A percentile compares a stretch with the other conserved stretches of the same genome.
phyloP scores from a whole-genome alignment of 2,329 filamentous ascomycete species.

The Esteya vermicola region DNA sequence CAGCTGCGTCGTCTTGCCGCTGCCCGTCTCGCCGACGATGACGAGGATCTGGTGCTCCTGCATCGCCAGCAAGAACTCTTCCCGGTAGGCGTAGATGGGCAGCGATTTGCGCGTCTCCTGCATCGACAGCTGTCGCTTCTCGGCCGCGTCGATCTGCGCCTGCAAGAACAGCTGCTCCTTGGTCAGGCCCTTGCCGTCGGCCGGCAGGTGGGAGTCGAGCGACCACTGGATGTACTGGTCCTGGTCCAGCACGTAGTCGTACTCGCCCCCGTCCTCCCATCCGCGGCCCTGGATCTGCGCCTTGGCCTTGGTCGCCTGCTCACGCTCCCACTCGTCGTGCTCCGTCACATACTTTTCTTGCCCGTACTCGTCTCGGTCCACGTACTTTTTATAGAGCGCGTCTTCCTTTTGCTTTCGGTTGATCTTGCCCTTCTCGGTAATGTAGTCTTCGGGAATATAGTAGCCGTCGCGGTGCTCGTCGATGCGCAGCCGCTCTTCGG shows the following conservation, averaged over 20 bases:
- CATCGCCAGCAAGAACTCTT: conserved; percentile 78
- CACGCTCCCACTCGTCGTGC: conserved; percentile 89
- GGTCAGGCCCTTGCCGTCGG: conserved; percentile 56
- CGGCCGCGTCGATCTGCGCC: conserved; percentile 73
- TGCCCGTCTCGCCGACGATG: conserved; percentile 88
- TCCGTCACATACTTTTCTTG: conserved; percentile 86
- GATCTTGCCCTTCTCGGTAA: conserved; percentile 83
- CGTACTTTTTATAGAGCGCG: conserved; percentile 77
- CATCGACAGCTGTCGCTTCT: conserved; percentile 76
- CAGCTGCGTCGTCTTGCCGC: conserved; percentile 89
- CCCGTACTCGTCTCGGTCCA: conserved; percentile 75
- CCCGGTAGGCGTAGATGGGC: conserved; percentile 78
- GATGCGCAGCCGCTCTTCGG: conserved; percentile 73
- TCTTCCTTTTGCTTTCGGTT: conserved; percentile 79
- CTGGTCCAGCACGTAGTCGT: conserved; percentile 88
- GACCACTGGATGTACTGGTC: conserved; percentile 77
- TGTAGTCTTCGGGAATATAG: conserved; percentile 85
- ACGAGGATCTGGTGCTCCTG: conserved; percentile 76
- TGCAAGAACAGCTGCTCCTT: conserved; percentile 69
- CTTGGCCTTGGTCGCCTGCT: conserved; percentile 78
- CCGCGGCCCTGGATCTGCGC: conserved; percentile 67
- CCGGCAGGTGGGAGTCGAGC: conserved; percentile 56
- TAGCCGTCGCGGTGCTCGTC: conserved; percentile 91
- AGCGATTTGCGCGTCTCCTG: conserved; percentile 83
- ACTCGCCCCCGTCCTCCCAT: conserved; percentile 65